Base-by-base conservation (phyloP, 805 yeast genomes). In the Pichia scutulata region DNA sequence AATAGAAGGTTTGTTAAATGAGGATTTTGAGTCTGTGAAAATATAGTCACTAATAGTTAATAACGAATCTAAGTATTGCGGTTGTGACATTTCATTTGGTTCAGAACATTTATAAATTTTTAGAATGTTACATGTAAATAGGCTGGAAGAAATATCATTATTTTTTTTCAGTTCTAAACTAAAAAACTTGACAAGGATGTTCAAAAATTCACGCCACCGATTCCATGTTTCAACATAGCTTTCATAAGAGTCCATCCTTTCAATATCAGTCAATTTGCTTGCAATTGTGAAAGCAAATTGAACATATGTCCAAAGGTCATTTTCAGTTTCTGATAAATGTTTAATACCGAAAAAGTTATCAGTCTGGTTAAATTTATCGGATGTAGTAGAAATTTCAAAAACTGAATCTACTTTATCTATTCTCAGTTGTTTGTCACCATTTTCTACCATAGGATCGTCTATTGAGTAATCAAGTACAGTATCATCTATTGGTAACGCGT, bases 201-300 rank as follows among this genome's bases (percentile, higher is more conserved):
- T 42, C 2, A 46, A 22, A 37, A 50, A 50, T 21, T 50, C 52
- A 33, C 49, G 43, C 52, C 52, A 50, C 16, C 50, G 50, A 46
- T 7, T 19, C 49, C 50, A 50, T 14, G 52, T 50, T 39, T 50
- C 47, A 10, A 2, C 7, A 19, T 50, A 50, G n/a, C 28, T 16
- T n/a, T 41, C 41, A 40, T 42, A 50, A 22, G 52, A 43, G 14
- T 50, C 50, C 0, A 41, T 26, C 24, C 45, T 46, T 6, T 43
- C 37, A 14, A 46, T 39, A 9, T 42, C 49, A 3, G 50, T 39
- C 21, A 50, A 23, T 39, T 33, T 44, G 26, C 48, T 50, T 1
- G 50, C 50, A 25, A 41, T 43, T 24, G 40, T 47, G 10, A 50
- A 44, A 12, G 50, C 37, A 43, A 42, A 50, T 3, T 39, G 24